Conservation (phyloP, 2,329 filamentous ascomycete genomes). For the Aspergillus quadrilineatus region DNA sequence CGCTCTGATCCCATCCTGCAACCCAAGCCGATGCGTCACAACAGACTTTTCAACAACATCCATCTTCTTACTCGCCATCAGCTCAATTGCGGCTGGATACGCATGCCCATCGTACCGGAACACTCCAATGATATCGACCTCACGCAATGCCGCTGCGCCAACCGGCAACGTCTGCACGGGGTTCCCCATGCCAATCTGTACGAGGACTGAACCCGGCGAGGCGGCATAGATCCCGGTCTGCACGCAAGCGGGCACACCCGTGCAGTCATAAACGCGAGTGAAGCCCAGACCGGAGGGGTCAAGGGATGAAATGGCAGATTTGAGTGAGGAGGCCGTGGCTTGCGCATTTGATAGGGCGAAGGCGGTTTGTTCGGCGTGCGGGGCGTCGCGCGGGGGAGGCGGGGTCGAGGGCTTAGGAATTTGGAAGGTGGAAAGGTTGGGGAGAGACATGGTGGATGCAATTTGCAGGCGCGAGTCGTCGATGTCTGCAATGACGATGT, state of each 20-base stretch:
- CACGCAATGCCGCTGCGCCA: slow-evolving; percentile 54
- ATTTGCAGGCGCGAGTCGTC: slow-evolving; percentile 58
- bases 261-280: slow-evolving; percentile 48
- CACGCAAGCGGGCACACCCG: slow-evolving; percentile 46
- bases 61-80: slow-evolving; percentile 52
- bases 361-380: slow-evolving; percentile 33
- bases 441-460: slow-evolving; percentile 42
- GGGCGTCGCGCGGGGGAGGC: slow-evolving; percentile 31
- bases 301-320: slow-evolving; percentile 4
- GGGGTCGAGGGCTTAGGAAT: slow-evolving; percentile 36
- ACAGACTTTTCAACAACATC: slow-evolving; percentile 51
- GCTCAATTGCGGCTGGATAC: slow-evolving; percentile 55
- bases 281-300: slow-evolving; percentile 35
- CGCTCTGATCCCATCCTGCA: slow-evolving; percentile 51
- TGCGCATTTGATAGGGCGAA: slow-evolving; percentile 39
- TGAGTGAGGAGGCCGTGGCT: slow-evolving; percentile 34
- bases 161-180: slow-evolving; percentile 55
- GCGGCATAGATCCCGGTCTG: slow-evolving; percentile 48
- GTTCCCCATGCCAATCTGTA: slow-evolving; percentile 59
- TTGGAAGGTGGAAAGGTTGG: slow-evolving; percentile 36
- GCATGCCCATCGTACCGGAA: slow-evolving; percentile 55
- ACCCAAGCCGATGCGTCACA: slow-evolving; percentile 53
- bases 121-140: slow-evolving; percentile 59
- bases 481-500: slow-evolving; percentile 62
- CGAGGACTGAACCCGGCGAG: slow-evolving; percentile 51